Percentiles rank a stretch among this genome's conserved stretches.
Evolutionary conservation across 805 yeast genomes (phyloP).

Genomic region (Kazachstania viticola): DNA sequence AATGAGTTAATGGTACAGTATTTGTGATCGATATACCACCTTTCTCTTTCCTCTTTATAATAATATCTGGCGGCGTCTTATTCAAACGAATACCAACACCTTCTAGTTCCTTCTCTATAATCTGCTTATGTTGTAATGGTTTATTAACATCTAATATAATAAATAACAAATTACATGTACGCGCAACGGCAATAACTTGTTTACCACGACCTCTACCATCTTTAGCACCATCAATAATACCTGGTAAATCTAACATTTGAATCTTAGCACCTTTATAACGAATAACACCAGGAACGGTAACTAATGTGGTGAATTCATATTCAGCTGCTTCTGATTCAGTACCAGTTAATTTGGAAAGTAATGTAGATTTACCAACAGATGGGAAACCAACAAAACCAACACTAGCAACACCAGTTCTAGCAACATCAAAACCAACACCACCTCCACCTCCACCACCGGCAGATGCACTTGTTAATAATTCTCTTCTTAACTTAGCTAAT

Average conservation of each 20-base stretch:
- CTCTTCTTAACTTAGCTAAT: constrained; percentile 88
- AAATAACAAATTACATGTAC: constrained; percentile 88
- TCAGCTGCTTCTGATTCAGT: constrained; percentile 97
- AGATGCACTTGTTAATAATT: constrained; percentile 58
- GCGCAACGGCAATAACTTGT: constrained; percentile 98
- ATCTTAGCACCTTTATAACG: constrained; percentile 94
- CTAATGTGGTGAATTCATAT: constrained; percentile 92
- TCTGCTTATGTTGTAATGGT: constrained; percentile 86
- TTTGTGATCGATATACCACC: constrained; percentile 93
- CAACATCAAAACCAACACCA: constrained; percentile 94
- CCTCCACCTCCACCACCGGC: constrained; percentile 81
- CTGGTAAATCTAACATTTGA: constrained; percentile 89
- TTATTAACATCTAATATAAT: constrained; percentile 93
- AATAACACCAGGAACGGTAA: constrained; percentile 95
- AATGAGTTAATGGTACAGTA: constrained; percentile 83
- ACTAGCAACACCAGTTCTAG: constrained; percentile 96
- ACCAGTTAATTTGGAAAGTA: constrained; percentile 82
- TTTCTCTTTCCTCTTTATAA: constrained; percentile 83
- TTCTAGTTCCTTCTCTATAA: constrained; percentile 90
- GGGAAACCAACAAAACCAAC: constrained; percentile 98
- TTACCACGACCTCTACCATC: constrained; percentile 89
- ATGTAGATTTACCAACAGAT: constrained; percentile 77
- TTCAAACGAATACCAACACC: constrained; percentile 95
- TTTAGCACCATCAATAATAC: constrained; percentile 84
- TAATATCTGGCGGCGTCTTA: constrained; percentile 83